Base-by-base conservation (phyloP, 2,329 filamentous ascomycete genomes). In the Fusarium sp. region DNA sequence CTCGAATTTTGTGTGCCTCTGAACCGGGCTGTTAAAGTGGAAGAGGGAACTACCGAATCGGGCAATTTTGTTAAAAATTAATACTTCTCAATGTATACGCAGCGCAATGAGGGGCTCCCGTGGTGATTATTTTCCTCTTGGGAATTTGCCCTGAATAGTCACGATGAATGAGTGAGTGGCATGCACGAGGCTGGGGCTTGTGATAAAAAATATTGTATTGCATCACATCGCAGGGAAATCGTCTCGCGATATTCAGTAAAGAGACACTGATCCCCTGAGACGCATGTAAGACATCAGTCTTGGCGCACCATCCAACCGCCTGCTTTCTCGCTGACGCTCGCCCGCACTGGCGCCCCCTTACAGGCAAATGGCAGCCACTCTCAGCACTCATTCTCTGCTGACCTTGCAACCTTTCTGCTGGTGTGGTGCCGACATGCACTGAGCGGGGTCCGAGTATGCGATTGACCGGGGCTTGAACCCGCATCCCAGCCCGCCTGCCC, bases 401-500 rank as follows among this genome's bases (percentile, higher is more conserved):
- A 63, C 61, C 25, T 6, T 27, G 45, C 25, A 27, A 27, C 25
- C 27, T 30, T 30, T 8, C 27, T 27, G 22, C 43, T 45, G 20
- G 11, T 8, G 20, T 45, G 40, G 40, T 15, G 45, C 37, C 43
- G 50, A 45, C 37, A 75, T 73, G 66, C 65, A 70, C 50, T 52
- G 62, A 74, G 59, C 67, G 65, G 69, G 71, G 64, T 33, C 54
- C 40, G 27, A 62, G 66, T 73, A 78, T 79, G 72, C 73, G 25
- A 79, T 38, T 52, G 76, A 78, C 66, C 76, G 72, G 65, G 72
- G 66, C 58, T 32, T 43, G 32, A 63, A 65, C 65, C 69, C 62
- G 64, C 68, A 65, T 64, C 50, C 54, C 72, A 69, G 63, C 66
- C 62, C 43, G 56, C 56, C 59, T 62, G 70, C 68, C 72, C 73